Conservation (phyloP, 78 protist genomes). For the Trichosphaerium sp. region DNA sequence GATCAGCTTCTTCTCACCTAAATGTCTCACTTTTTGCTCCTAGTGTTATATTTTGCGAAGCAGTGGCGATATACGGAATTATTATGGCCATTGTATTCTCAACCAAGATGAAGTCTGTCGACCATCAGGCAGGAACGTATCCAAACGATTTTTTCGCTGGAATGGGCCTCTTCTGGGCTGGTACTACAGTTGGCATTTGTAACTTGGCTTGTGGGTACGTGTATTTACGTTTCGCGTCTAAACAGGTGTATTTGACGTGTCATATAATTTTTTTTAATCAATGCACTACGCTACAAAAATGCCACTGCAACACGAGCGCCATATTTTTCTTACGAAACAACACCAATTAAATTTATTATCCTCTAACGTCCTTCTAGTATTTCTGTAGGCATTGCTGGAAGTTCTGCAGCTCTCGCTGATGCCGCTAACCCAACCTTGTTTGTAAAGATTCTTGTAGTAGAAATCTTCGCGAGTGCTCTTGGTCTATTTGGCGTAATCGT, state of each 20-base stretch:
- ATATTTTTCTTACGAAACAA: too few relatives aligned
- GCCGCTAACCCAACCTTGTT: slow-evolving; percentile 87
- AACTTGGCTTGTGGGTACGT: slow-evolving; percentile 74
- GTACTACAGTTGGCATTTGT: slow-evolving; percentile 73
- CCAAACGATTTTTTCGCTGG: slow-evolving; percentile 41
- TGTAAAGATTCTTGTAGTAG: slow-evolving; percentile 87
- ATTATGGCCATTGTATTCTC: slow-evolving; percentile 87
- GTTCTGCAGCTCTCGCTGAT: slow-evolving; percentile 95
- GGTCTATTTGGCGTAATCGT: slow-evolving; percentile 92
- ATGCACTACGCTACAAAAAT: too few relatives aligned
- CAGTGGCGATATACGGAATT: slow-evolving; percentile 98
- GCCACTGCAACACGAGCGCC: too few relatives aligned
- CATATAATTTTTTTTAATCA: too few relatives aligned
- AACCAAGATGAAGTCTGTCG: neutral
- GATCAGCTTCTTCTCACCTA: neutral
- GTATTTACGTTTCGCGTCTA: neutral
- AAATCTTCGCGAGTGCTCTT: slow-evolving; percentile 89
- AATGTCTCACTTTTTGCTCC: neutral
- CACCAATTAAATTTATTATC: too few relatives aligned
- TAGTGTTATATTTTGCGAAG: slow-evolving; percentile 94
- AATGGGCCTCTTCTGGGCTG: slow-evolving; percentile 69
- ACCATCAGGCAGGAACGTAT: neutral
- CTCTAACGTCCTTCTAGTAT: neutral
- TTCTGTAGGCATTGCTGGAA: slow-evolving; percentile 73
- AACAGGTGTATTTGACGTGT: too few relatives aligned